These are phyloP conservation scores for Botryosphaeria dothidea DNA, from an alignment of 2,329 filamentous ascomycete genomes.

Conservation along the genomic window DNA sequence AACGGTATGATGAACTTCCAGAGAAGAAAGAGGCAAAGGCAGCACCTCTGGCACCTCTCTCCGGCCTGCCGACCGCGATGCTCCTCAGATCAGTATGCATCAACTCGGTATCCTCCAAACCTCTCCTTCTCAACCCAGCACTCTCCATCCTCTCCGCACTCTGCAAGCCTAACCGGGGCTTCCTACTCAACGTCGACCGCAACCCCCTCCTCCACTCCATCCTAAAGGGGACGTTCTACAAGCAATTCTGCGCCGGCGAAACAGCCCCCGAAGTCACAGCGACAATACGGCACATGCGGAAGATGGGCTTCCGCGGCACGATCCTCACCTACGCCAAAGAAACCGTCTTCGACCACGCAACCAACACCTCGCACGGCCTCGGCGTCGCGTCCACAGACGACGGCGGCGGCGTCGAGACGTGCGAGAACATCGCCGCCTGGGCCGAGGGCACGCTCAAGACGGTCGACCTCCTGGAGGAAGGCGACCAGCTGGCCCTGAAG, in stretches of 20 bases:
- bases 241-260: constrained; percentile 87
- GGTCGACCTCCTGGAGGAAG: constrained; percentile 51
- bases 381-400: background rate
- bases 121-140: background rate
- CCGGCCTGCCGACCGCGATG: background rate
- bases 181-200: constrained; percentile 8
- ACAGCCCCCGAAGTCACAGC: constrained; percentile 65
- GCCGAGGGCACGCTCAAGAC: constrained; percentile 66
- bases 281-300: constrained; percentile 64
- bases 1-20: background rate
- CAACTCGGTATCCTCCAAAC: constrained; percentile 12
- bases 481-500: constrained; percentile 54
- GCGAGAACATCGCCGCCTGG: constrained; percentile 29
- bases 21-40: background rate
- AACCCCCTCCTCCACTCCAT: constrained; percentile 64
- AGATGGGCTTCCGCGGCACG: constrained; percentile 76
- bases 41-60: background rate
- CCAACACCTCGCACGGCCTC: background rate
- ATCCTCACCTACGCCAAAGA: constrained; percentile 84
- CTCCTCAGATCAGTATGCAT: constrained; percentile 8
- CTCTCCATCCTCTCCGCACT: background rate
- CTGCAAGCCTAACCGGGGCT: background rate
- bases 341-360: constrained; percentile 36
- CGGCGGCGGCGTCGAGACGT: background rate
- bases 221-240: constrained; percentile 81